A percentile compares a stretch with the other conserved stretches of the same genome.
Conservation (phyloP, 306 rosid genomes). For the Prunus mongolica region DNA sequence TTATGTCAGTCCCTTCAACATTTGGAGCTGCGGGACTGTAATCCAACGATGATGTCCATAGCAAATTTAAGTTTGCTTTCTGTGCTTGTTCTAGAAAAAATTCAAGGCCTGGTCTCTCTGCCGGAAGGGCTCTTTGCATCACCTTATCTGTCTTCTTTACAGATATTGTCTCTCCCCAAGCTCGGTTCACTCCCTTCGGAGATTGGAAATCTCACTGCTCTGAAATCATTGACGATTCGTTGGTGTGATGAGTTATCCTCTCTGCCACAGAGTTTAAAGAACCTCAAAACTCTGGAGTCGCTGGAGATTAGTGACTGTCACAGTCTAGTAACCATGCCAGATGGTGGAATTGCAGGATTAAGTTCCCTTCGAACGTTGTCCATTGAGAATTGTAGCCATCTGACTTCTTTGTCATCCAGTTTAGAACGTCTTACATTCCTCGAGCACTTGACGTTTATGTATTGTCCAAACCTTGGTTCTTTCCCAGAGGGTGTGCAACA, state of each 20-base stretch:
- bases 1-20: not conserved
- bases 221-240: constrained; percentile 12
- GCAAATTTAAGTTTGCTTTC: not conserved
- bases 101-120: not conserved
- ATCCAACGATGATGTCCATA: not conserved
- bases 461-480: not conserved
- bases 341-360: not conserved
- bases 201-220: not conserved
- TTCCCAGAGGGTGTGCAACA: not conserved
- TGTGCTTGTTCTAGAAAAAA: constrained; percentile 1
- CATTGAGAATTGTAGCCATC: constrained; percentile 8
- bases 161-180: constrained; percentile 9
- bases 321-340: not conserved
- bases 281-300: constrained; percentile 6
- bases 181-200: not conserved
- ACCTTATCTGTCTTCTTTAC: not conserved
- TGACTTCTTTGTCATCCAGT: constrained; percentile 5
- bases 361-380: constrained; percentile 16
- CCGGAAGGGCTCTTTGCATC: not conserved
- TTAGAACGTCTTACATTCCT: constrained; percentile 3
- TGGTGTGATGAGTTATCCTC: not conserved
- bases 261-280: constrained; percentile 8
- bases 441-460: constrained; percentile 13
- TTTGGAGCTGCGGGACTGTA: constrained; percentile 2
- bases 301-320: constrained; percentile 11